Conservation (phyloP, 768 basidiomycete species). For the Steccherinum ochraceum region DNA sequence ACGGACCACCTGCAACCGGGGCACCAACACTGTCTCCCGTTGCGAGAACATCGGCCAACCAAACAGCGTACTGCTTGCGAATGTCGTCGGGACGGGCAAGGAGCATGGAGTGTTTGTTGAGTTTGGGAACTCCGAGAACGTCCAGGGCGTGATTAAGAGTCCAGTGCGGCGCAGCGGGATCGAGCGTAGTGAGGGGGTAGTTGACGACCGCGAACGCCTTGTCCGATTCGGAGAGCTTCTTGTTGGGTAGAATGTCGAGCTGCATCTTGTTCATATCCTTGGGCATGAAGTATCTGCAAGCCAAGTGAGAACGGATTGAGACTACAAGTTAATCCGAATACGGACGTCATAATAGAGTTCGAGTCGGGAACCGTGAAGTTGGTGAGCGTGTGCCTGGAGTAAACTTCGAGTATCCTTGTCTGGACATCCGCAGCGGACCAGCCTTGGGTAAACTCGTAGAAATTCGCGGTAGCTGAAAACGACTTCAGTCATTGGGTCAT, state of each 20-base stretch:
- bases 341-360: not conserved
- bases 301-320: not conserved
- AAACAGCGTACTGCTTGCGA: not conserved
- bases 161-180: not conserved
- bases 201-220: not conserved
- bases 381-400: not conserved
- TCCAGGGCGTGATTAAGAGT: slow-evolving; percentile 1
- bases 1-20: too few relatives aligned
- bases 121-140: not conserved
- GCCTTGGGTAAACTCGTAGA: not conserved
- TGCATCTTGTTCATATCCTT: not conserved
- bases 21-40: too few relatives aligned
- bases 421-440: not conserved
- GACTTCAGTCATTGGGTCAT: not conserved
- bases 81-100: not conserved
- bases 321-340: not conserved
- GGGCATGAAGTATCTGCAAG: not conserved
- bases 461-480: not conserved
- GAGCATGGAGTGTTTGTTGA: not conserved
- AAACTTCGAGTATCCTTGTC: not conserved
- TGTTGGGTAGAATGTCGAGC: not conserved
- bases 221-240: not conserved
- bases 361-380: not conserved
- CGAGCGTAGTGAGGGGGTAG: not conserved
- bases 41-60: not conserved